phyloP scores from a whole-genome alignment of 2,329 filamentous ascomycete species.

The Elsinoe ampelina region DNA sequence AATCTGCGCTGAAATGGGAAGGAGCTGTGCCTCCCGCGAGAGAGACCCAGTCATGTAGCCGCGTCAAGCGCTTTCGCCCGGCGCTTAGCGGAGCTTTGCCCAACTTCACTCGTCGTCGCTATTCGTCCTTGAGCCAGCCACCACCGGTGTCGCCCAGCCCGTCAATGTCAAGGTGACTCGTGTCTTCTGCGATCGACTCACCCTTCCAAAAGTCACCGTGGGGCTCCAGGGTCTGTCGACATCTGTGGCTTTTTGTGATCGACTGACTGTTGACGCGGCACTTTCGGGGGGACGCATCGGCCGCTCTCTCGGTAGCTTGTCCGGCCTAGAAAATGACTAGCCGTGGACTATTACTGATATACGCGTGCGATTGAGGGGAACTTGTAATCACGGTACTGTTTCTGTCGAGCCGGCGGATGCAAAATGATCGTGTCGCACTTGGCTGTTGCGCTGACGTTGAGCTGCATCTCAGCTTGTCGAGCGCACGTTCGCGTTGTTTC shows the following conservation, averaged over 20 bases:
- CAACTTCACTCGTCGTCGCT: background rate
- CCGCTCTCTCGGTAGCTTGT: constrained; percentile 1
- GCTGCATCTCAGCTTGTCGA: constrained; percentile 3
- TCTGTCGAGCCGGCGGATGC: background rate
- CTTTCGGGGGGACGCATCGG: constrained; percentile 1
- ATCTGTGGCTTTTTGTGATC: constrained; percentile 10
- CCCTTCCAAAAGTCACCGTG: background rate
- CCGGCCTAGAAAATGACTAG: constrained; percentile 6
- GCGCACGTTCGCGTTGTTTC: background rate
- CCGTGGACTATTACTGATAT: background rate
- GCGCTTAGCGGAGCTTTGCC: background rate
- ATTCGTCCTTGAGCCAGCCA: too few species aligned
- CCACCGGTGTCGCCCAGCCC: background rate
- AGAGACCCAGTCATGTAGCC: background rate
- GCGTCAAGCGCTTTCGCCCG: constrained; percentile 3
- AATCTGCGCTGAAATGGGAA: constrained; percentile 7
- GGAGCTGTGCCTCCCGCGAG: constrained; percentile 6
- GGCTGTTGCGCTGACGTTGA: constrained; percentile 3
- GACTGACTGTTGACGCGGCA: constrained; percentile 11
- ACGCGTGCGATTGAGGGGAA: background rate
- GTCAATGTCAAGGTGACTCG: background rate
- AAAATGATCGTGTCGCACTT: background rate
- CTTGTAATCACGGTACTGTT: background rate
- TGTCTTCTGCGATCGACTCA: background rate
- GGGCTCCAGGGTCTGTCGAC: background rate